Evolutionary conservation across 805 yeast genomes (phyloP).

Genomic region (Wickerhamomyces pijperi): DNA sequence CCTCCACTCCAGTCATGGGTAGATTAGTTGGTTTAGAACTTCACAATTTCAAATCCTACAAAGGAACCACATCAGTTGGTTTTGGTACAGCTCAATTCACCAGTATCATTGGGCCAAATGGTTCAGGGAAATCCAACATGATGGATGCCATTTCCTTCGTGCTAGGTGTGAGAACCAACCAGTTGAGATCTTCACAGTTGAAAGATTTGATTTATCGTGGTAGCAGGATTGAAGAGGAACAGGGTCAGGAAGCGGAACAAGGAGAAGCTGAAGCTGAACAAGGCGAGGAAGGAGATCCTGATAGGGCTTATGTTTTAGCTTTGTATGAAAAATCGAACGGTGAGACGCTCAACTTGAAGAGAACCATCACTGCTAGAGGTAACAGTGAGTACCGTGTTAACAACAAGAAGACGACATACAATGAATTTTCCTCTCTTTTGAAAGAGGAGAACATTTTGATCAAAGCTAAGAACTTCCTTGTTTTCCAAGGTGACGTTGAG

Average conservation of each 20-base stretch:
- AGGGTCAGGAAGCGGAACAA: too few relatives aligned
- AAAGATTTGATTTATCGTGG: constrained; percentile 80
- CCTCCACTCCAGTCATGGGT: too few relatives aligned
- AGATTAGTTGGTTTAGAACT: constrained; percentile 69
- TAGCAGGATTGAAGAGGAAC: constrained; percentile 21
- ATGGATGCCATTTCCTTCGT: constrained; percentile 97
- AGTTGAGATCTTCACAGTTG: constrained; percentile 62
- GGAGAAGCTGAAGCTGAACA: constrained; percentile 15
- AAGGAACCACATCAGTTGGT: constrained; percentile 64
- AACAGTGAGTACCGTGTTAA: constrained; percentile 60
- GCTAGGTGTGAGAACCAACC: constrained; percentile 67
- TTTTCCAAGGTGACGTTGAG: constrained; percentile 96
- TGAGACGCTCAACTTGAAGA: constrained; percentile 45
- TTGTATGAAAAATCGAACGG: constrained; percentile 58
- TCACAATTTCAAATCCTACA: constrained; percentile 83
- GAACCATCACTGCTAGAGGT: constrained; percentile 51
- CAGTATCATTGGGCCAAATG: constrained; percentile 95
- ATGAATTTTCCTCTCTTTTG: constrained; percentile 53
- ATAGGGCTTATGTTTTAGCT: constrained; percentile 68
- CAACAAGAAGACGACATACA: constrained; percentile 45
- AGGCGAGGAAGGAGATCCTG: constrained; percentile 15
- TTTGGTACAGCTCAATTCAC: constrained; percentile 80
- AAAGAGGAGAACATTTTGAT: constrained; percentile 74
- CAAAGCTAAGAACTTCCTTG: constrained; percentile 84
- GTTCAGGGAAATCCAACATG: constrained; percentile 94